phyloP scores from a whole-genome alignment of 2,329 filamentous ascomycete genomes.

The Zymoseptoria tritici region DNA sequence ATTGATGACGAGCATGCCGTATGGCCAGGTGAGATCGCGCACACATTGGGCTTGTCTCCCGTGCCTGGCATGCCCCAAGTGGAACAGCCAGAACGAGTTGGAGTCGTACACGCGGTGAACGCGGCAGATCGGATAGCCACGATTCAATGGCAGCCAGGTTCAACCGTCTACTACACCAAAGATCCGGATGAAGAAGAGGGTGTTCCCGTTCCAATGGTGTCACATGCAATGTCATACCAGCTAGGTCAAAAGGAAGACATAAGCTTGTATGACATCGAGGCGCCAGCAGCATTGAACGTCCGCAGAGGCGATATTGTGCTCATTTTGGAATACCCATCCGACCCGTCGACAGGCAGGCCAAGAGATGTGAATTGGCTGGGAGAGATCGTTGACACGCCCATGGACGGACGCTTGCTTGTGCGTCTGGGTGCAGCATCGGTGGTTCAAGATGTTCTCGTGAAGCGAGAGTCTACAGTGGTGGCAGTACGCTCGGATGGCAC shows the following conservation, averaged over 20 bases:
- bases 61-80: slow-evolving; percentile 12
- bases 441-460: slow-evolving; percentile 44
- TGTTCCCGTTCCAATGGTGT: slow-evolving; percentile 25
- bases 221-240: slow-evolving; percentile 5
- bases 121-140: slow-evolving; percentile 49
- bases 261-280: slow-evolving; percentile 52
- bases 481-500: slow-evolving; percentile 36
- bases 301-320: slow-evolving; percentile 48
- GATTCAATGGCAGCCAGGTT: slow-evolving; percentile 48
- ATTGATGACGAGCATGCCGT: slow-evolving; percentile 50
- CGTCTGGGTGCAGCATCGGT: slow-evolving; percentile 45
- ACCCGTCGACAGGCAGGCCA: neutral
- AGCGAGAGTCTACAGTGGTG: slow-evolving; percentile 43
- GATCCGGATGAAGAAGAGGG: slow-evolving; percentile 38
- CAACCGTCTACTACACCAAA: slow-evolving; percentile 51
- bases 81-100: slow-evolving; percentile 41
- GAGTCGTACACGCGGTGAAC: slow-evolving; percentile 51
- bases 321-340: slow-evolving; percentile 28
- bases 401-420: slow-evolving; percentile 48
- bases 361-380: slow-evolving; percentile 46
- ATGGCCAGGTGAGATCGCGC: slow-evolving; percentile 48
- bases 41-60: slow-evolving; percentile 18
- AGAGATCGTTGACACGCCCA: slow-evolving; percentile 47
- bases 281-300: slow-evolving; percentile 42
- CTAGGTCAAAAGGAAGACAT: slow-evolving; percentile 39